Evolutionary conservation across 805 yeast genomes (phyloP).

Genomic region (Candida coquimbonensis): DNA sequence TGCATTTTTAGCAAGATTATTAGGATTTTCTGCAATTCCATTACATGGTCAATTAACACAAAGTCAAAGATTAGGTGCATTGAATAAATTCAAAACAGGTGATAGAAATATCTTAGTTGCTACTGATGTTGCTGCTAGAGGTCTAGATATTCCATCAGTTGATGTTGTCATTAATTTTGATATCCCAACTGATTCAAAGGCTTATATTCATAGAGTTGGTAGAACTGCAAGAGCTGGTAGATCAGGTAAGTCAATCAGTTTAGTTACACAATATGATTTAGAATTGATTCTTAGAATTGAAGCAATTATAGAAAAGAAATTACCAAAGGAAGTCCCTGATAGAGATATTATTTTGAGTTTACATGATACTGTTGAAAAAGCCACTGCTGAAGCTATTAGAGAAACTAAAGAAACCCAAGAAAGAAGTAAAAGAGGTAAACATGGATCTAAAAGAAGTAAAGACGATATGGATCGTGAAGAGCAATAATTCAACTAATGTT

Average conservation of each 20-base stretch:
- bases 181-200: conserved; percentile 78
- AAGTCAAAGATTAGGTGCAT: conserved; percentile 74
- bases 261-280: conserved; percentile 91
- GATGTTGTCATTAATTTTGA: conserved; percentile 74
- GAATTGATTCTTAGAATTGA: conserved; percentile 86
- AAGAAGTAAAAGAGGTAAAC: conserved; percentile 10
- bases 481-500: background rate
- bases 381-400: conserved; percentile 80
- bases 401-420: conserved; percentile 26
- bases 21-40: conserved; percentile 88
- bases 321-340: conserved; percentile 78
- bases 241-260: conserved; percentile 77
- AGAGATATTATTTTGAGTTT: conserved; percentile 70
- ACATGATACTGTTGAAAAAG: conserved; percentile 84
- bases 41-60: conserved; percentile 89
- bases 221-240: conserved; percentile 94
- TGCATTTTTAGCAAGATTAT: conserved; percentile 67
- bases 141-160: conserved; percentile 76
- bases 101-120: conserved; percentile 65
- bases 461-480: conserved; percentile 23
- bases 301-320: conserved; percentile 72
- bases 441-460: conserved; percentile 5
- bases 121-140: conserved; percentile 87
- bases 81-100: conserved; percentile 73
- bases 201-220: conserved; percentile 84